Evolutionary conservation across 2,329 filamentous ascomycete species (phyloP), one percentile per base, ranked within the genome.

Genomic region (Colletotrichum falcatum): DNA sequence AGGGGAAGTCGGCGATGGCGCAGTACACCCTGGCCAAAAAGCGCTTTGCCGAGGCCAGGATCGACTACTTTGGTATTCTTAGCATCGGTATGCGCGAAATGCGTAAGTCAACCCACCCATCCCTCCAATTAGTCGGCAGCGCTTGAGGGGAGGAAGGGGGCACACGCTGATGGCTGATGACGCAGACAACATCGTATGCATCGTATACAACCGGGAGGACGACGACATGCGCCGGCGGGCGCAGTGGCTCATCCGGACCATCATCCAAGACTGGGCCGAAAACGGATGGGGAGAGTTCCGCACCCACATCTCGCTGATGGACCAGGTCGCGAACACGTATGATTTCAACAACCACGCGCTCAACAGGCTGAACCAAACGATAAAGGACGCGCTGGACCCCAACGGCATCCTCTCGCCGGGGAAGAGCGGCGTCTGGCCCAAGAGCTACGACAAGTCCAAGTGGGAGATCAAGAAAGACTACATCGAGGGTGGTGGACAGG

Each of bases 301-400:
- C 26, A 85, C 84, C 0, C 83, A 85, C 72, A 72, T 86, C 56
- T 79, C 81, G 6, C 75, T 85, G 30, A 84, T 83, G 78, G 83
- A 85, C 65, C 83, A 85, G 75, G 81, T 86, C n/a, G 81, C 82
- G 0, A 78, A 75, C 14, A 84, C 83, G 6, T 86, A 86, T 70
- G 82, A 78, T 65, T 85, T 80, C 78, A 83, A 83, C 61, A 74
- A 81, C 37, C 79, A 80, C 46, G 79, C 80, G 16, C 73, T 82
- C 61, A 81, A 83, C 80, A 77, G 78, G 54, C 79, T 85, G 54
- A 84, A 85, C 61, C 80, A 84, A 74, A 78, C 73, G 12, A 75
- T 85, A 30, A 85, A 85, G 76, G 80, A 85, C 48, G 78, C 80
- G 0, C 69, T 85, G 26, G 83, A 85, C 63, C 83, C 83, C 12